Base-by-base conservation (phyloP, 2,329 filamentous ascomycete species). In the Aspergillus neoniger region DNA sequence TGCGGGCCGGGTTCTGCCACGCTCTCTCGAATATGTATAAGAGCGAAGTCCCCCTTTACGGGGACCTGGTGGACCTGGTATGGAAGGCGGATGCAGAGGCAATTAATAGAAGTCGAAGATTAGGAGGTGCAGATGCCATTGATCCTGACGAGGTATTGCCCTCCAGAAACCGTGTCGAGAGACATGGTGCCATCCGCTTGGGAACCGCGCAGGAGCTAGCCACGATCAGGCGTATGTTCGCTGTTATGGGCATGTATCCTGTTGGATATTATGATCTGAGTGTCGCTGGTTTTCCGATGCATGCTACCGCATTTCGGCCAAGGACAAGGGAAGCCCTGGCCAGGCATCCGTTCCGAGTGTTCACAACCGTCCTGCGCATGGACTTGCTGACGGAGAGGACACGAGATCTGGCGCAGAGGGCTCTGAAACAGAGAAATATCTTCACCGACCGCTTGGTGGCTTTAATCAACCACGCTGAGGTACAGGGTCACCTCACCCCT, bases 181-280 rank as follows among this genome's bases (percentile, higher is more conserved):
- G 75, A 43, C 81, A 84, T 50, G 82, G 81, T 2, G 82, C 82
- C 2, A 82, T 84, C 41, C 75, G 82, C 0, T 74, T 84, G 0
- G 81, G 82, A 3, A 82, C 78, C 0, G 53, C 74, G 0, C 57
- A 76, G 9, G 82, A 84, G 62, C 68, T 84, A 10, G 64, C 67
- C 4, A 80, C 73, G 1, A 76, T 83, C 47, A 58, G 72, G 1
- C 76, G 80, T 8, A 66, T 85, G 28, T 83, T 85, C 59, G 71
- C 73, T 0, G 59, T 83, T 2, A 69, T 85, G 58, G 81, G 79
- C 5, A 80, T 85, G 77, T 66, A 78, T 21, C 75, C 83, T 0
- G 81, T 84, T 0, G 82, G 81, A 0, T 84, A 84, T 65, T 85
- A 85, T 61, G 81, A 85, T 57, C 73, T 85, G 0, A 77, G 76